Conservation (phyloP, 2,329 filamentous ascomycete species). For the Hymenotorrendiella dingleyae region DNA sequence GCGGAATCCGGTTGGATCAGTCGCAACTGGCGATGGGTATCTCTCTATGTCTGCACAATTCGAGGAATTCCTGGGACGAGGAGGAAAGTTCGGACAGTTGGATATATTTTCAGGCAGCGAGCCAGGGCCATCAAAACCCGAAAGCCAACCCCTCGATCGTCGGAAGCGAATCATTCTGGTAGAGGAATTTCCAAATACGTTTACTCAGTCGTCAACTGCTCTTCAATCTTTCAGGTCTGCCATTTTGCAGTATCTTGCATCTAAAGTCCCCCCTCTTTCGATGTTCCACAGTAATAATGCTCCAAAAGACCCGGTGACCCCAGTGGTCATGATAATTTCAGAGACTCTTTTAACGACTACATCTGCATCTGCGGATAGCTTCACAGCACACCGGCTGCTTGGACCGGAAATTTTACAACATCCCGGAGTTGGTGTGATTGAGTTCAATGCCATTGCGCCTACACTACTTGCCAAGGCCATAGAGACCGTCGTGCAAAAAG, state of each 20-base stretch:
- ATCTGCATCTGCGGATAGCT: slow-evolving; percentile 79
- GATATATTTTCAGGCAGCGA: slow-evolving; percentile 35
- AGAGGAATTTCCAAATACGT: slow-evolving; percentile 77
- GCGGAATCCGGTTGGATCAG: slow-evolving; percentile 69
- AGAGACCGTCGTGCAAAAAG: slow-evolving; percentile 75
- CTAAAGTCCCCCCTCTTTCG: slow-evolving; percentile 53
- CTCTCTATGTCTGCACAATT: slow-evolving; percentile 75
- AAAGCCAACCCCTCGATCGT: slow-evolving; percentile 25
- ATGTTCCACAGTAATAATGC: slow-evolving; percentile 34
- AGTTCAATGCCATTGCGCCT: slow-evolving; percentile 88
- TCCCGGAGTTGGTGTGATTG: slow-evolving; percentile 70
- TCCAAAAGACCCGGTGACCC: slow-evolving; percentile 47
- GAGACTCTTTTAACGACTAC: slow-evolving; percentile 84
- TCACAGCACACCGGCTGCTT: slow-evolving; percentile 84
- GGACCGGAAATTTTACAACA: slow-evolving; percentile 82
- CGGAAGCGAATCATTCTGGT: slow-evolving; percentile 60
- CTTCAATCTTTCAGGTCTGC: slow-evolving; percentile 68
- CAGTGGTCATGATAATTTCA: slow-evolving; percentile 84
- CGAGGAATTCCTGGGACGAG: slow-evolving; percentile 81
- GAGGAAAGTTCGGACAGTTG: slow-evolving; percentile 73
- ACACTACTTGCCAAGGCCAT: slow-evolving; percentile 82
- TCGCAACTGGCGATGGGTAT: slow-evolving; percentile 53
- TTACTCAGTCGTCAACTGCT: slow-evolving; percentile 57
- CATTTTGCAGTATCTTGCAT: slow-evolving; percentile 68
- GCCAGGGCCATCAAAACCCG: slow-evolving; percentile 26